Base-by-base conservation (phyloP, 2,329 filamentous ascomycete genomes). In the Diplodia corticola region DNA sequence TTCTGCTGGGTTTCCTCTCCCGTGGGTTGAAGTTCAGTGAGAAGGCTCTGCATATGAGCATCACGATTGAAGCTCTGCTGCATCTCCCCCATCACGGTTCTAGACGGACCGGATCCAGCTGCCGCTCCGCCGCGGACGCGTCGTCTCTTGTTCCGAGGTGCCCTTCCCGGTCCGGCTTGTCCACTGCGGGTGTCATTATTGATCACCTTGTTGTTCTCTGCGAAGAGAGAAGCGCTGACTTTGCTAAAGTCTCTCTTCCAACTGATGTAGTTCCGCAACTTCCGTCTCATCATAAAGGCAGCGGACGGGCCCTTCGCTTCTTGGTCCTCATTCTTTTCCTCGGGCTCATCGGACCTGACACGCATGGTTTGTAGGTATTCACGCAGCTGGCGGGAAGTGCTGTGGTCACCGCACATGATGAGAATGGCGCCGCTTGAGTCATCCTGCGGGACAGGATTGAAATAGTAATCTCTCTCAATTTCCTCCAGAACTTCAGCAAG, bases 321-420 rank as follows among this genome's bases (percentile, higher is more conserved):
- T 7, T 85, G 84, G 1, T 81, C 80, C 2, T 84, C 83, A 5
- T 84, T 80, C 4, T 82, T 79, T 5, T 79, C 76, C 5, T 81
- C 69, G 5, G 70, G 70, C 40, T 73, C 71, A 4, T 67, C 68
- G 63, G 88, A 84, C 64, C 86, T 87, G 30, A 93, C 85, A 73
- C 96, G 88, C 92, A 97, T 97, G 6, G 88, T 93, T 75, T 96
- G 91, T 22, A 99, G 81, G 75, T 94, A 98, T 75, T 98, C 94
- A 69, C 92, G 88, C 49, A 99, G 82, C 72, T 99, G 95, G 15
- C 90, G 86, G 73, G 92, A 96, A 9, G 92, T 96, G 65, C 89
- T 88, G 66, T 91, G 88, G 72, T 96, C 94, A 28, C 90, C 89
- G 74, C 94, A 98, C 95, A 99, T 98, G 75, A 99, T 92, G 37